Evolutionary conservation across 768 basidiomycete genomes (phyloP), one percentile per base, ranked within the genome.

Genomic region (Collybia sordida): DNA sequence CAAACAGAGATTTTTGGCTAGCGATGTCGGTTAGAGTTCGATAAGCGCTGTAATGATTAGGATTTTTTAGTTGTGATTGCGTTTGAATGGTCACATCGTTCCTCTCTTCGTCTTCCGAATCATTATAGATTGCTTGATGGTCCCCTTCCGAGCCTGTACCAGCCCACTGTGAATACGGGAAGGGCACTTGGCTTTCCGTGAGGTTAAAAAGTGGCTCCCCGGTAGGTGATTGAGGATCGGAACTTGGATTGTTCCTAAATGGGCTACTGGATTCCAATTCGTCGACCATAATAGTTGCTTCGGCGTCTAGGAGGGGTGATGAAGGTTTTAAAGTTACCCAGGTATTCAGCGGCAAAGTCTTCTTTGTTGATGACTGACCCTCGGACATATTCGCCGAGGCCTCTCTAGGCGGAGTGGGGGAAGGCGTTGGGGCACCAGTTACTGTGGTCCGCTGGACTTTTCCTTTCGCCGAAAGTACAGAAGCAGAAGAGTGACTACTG

Each of bases 11-110:
- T 39, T 61, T 60, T 42, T 77, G 68, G 58, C 72, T 67, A 22
- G 81, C 74, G 48, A 88, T 73, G 50, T 83, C 79, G 7, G 81
- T 80, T 47, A 88, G 64, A 18, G 72, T 59, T 12, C 78, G 80
- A 59, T 70, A 83, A 14, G 31, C 14, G 11, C 14, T 31, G 14
- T 31, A 31, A 40, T 49, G 54, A n/a, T 22, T 53, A 54, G 37
- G 59, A 47, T 44, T 58, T 39, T 22, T 42, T 22, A 43, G 37
- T 43, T 37, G 52, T 58, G 49, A 42, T 23, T 11, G 42, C 25
- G 50, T 14, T 42, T 52, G 64, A 44, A 72, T 69, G 31, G 68
- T 56, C 44, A 64, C 55, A 38, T 62, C 67, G 18, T 68, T 72
- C 31, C 74, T 68, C 1, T 73, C 65, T 42, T 73, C 72, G 36